Evolutionary conservation across 441 rosid genomes (phyloP), one percentile per base, ranked within the genome.

Genomic region (Populus trichocarpa): DNA sequence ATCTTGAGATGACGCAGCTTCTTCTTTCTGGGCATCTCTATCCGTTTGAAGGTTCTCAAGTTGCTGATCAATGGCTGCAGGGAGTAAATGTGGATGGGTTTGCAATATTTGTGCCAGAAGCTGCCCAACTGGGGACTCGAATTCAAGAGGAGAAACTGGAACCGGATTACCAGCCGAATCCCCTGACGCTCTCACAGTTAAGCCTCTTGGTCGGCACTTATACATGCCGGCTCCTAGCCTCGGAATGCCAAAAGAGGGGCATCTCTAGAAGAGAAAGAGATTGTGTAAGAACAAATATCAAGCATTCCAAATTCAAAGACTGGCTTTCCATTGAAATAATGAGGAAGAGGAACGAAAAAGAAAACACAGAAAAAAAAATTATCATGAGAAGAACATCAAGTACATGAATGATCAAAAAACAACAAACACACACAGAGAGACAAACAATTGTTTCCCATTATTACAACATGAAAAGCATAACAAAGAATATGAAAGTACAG

Each of bases 51-150:
- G 87, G 78, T 90, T 92, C 83, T 89, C 92, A 74, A 96, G 95
- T 84, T 96, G 99, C 79, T 93, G 93, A 82, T 93, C 99, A 78
- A 93, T 84, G 1, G 98, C 93, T 4, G 89, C 82, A 18, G 91
- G 93, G 69, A 93, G 84, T 28, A 96, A 80, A 88, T 96, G 95
- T 18, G 97, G 95, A 90, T 92, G 99, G 73, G 92, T 92, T 80
- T 84, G 91, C 85, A 93, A 81, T 77, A 96, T 90, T 79, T 93
- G 95, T 3, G 84, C 88, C 86, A 96, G 77, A 73, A 96, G 89
- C 90, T 90, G 96, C 22, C 99, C 99, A 1, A 90, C 88, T 8
- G 96, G 91, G 65, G 99, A 96, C 75, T 92, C 94, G 38, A 93
- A 87, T 64, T 87, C 82, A 78, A 96, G 86, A 38, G 98, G 98